Evolutionary conservation across 2,329 filamentous ascomycete genomes (phyloP).

Genomic region (Penicillium sp.): DNA sequence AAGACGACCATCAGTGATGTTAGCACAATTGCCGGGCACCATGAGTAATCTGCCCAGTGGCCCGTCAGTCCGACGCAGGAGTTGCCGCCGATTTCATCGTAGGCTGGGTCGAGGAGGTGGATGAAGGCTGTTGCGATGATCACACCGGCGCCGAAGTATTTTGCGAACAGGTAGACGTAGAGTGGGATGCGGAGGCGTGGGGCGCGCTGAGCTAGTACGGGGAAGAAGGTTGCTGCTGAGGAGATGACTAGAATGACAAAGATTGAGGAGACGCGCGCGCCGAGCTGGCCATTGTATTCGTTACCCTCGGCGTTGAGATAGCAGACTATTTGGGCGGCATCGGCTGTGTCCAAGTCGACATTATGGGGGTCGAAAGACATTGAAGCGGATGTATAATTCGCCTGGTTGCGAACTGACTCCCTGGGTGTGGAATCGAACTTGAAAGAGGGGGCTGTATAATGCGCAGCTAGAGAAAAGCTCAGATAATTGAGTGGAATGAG

Average conservation of each 20-base stretch:
- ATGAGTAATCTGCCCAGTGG: constrained; percentile 52
- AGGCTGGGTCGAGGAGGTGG: constrained; percentile 50
- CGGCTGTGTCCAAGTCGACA: constrained; percentile 47
- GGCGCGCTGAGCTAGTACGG: constrained; percentile 46
- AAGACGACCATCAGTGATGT: constrained; percentile 52
- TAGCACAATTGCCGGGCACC: constrained; percentile 54
- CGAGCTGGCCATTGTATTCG: constrained; percentile 54
- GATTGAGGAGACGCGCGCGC: constrained; percentile 45
- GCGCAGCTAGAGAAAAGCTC: neutral
- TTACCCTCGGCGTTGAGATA: constrained; percentile 49
- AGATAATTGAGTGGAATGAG: neutral
- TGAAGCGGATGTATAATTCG: neutral
- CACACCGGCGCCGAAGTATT: constrained; percentile 50
- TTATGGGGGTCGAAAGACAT: constrained; percentile 40
- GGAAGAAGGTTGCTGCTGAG: constrained; percentile 46
- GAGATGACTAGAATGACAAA: constrained; percentile 49
- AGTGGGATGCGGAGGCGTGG: constrained; percentile 41
- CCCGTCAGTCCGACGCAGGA: constrained; percentile 56
- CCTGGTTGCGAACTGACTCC: neutral
- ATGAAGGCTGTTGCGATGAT: constrained; percentile 50
- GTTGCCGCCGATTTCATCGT: constrained; percentile 46
- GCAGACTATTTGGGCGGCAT: constrained; percentile 50
- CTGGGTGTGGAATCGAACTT: neutral
- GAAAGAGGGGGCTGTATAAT: neutral
- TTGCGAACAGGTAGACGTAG: constrained; percentile 48